phyloP scores from a whole-genome alignment of 1,284 basidiomycete species.

The Bjerkandera adusta region DNA sequence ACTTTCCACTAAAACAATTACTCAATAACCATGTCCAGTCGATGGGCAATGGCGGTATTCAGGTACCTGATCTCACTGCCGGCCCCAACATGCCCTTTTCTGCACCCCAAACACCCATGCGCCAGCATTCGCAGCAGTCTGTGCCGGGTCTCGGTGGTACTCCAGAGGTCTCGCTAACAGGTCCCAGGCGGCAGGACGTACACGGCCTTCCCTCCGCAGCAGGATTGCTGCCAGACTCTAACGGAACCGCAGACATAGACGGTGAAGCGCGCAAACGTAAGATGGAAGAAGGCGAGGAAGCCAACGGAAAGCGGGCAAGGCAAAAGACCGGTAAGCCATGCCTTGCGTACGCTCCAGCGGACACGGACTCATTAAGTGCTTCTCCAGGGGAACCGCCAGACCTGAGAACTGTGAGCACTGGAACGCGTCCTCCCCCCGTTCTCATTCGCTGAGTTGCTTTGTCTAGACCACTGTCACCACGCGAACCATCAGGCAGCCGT shows the following conservation, averaged over 20 bases:
- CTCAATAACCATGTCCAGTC: conserved; percentile 17
- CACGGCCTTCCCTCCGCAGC: conserved; percentile 1
- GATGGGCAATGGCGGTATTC: conserved; percentile 11
- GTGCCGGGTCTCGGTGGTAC: not conserved
- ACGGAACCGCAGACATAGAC: conserved; percentile 39
- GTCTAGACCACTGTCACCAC: conserved; percentile 12
- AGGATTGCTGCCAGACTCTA: conserved; percentile 9
- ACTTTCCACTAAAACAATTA: conserved; percentile 10
- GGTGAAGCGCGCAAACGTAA: conserved; percentile 65
- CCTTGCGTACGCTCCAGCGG: conserved; percentile 4
- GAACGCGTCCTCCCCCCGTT: too few relatives aligned
- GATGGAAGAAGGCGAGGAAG: conserved; percentile 56
- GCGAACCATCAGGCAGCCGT: conserved; percentile 27
- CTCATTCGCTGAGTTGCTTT: too few relatives aligned
- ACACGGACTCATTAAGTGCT: conserved; percentile 5
- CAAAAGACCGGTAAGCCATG: conserved; percentile 60
- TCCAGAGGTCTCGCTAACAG: not conserved
- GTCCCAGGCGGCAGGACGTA: not conserved
- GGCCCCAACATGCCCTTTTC: conserved; percentile 11
- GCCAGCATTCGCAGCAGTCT: conserved; percentile 7
- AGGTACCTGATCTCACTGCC: conserved; percentile 12
- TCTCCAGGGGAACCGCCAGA: conserved; percentile 25
- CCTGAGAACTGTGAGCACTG: conserved; percentile 16
- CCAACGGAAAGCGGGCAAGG: conserved; percentile 62
- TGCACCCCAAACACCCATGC: conserved; percentile 2